Conservation (phyloP, 192 early-diverging fungal genomes). For the Chytriomyces confervae region DNA sequence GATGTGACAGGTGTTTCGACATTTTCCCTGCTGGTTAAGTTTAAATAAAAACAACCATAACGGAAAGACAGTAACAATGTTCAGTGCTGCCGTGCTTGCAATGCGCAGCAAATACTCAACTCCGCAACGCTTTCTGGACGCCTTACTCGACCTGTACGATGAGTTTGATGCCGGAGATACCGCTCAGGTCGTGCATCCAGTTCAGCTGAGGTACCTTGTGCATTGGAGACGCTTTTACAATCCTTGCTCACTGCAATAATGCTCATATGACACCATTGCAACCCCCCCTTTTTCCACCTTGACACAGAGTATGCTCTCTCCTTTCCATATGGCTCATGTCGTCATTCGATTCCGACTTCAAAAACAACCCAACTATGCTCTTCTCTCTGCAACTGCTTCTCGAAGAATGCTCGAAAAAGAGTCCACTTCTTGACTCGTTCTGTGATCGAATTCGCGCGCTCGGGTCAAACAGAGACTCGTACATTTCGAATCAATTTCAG, state of each 20-base stretch:
- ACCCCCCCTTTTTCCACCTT: neutral
- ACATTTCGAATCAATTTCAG: conserved; percentile 1
- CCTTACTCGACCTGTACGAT: conserved; percentile 13
- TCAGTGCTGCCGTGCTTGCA: conserved; percentile 35
- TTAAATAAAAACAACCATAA: neutral
- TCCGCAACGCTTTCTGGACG: neutral
- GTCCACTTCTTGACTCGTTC: neutral
- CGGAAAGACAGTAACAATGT: conserved; percentile 17
- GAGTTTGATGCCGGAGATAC: neutral
- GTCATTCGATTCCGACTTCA: conserved; percentile 49
- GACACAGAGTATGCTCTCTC: conserved; percentile 50
- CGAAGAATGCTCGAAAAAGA: conserved; percentile 1
- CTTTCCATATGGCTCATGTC: conserved; percentile 43
- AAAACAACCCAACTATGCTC: conserved; percentile 47
- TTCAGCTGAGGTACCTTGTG: conserved; percentile 49
- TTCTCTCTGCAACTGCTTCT: conserved; percentile 53
- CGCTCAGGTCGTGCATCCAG: conserved; percentile 33
- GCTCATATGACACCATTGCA: too few relatives aligned
- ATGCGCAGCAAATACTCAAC: neutral
- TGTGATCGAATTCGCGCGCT: neutral
- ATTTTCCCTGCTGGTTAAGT: too few relatives aligned
- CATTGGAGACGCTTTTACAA: neutral
- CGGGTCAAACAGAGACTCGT: neutral
- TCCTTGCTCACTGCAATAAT: too few relatives aligned
- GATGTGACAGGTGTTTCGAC: too few relatives aligned